phyloP scores from a whole-genome alignment of 495 filamentous ascomycete genomes.

The Aspergillus cavernicola region DNA sequence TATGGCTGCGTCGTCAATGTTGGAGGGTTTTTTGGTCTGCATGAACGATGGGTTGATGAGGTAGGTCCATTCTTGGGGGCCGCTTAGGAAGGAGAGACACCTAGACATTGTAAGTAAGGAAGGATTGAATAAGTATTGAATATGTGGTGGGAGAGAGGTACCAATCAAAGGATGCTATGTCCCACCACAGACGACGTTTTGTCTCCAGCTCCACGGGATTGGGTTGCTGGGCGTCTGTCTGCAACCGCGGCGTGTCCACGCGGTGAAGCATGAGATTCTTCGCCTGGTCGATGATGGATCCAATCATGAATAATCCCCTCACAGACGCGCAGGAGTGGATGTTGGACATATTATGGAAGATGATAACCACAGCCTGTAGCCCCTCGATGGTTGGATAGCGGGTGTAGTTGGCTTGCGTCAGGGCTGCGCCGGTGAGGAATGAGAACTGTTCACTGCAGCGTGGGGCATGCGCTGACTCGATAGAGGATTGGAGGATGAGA shows the following conservation, averaged over 20 bases:
- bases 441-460: slow-evolving; percentile 24
- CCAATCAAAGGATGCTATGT: slow-evolving; percentile 46
- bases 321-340: slow-evolving; percentile 24
- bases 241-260: slow-evolving; percentile 28
- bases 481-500: slow-evolving; percentile 30
- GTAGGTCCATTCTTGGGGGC: slow-evolving; percentile 51
- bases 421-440: slow-evolving; percentile 30
- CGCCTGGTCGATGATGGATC: slow-evolving; percentile 32
- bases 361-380: slow-evolving; percentile 43
- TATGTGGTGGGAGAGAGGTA: slow-evolving; percentile 13
- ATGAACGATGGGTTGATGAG: slow-evolving; percentile 43
- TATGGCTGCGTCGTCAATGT: slow-evolving; percentile 27
- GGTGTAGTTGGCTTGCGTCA: slow-evolving; percentile 34
- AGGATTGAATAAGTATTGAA: too few relatives aligned
- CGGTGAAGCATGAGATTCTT: slow-evolving; percentile 44
- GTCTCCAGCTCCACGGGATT: slow-evolving; percentile 31
- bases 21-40: slow-evolving; percentile 35
- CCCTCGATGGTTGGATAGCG: slow-evolving; percentile 41
- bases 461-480: slow-evolving; percentile 26
- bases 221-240: slow-evolving; percentile 12
- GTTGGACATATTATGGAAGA: slow-evolving; percentile 32
- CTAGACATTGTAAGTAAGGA: slow-evolving; percentile 19
- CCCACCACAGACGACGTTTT: slow-evolving; percentile 47
- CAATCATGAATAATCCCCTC: slow-evolving; percentile 31
- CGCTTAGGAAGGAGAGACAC: slow-evolving; percentile 35